Conservation (phyloP, 805 yeast species). For the Candida tibetensis region DNA sequence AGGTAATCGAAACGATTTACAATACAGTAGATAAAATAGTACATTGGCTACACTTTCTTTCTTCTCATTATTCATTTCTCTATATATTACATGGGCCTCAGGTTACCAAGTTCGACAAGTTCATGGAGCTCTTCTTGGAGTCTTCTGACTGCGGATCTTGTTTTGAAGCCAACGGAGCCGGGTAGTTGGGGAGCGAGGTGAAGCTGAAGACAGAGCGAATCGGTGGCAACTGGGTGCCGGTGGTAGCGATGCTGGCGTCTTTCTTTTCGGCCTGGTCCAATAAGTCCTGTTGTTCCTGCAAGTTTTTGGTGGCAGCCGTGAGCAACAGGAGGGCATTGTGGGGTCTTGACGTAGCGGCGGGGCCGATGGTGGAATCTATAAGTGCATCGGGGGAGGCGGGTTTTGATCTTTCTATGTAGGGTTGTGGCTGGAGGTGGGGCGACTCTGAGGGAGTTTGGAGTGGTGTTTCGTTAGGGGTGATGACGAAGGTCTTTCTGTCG, state of each 20-base stretch:
- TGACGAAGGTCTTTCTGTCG: slow-evolving; percentile 7
- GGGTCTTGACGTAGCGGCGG: no score
- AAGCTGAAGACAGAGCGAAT: slow-evolving; percentile 38
- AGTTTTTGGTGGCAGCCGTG: slow-evolving; percentile 21
- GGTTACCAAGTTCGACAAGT: slow-evolving; percentile 8
- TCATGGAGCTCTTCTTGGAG: slow-evolving; percentile 5
- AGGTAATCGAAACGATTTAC: no score
- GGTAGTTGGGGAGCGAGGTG: slow-evolving; percentile 8
- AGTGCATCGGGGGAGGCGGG: slow-evolving; percentile 1
- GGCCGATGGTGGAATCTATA: slow-evolving; percentile 10
- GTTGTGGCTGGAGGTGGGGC: slow-evolving; percentile 40
- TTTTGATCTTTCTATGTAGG: not conserved
- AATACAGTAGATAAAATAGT: no score
- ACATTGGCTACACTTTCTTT: no score
- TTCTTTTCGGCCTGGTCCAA: slow-evolving; percentile 9
- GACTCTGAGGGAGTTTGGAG: slow-evolving; percentile 49
- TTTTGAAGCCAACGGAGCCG: slow-evolving; percentile 5
- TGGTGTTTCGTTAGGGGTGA: slow-evolving; percentile 46
- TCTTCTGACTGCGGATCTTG: no score
- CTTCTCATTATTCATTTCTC: not conserved
- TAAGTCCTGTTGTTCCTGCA: slow-evolving; percentile 22
- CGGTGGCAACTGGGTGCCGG: slow-evolving; percentile 42
- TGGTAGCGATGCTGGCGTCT: slow-evolving; percentile 33
- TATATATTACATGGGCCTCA: not conserved
- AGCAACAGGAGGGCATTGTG: slow-evolving; percentile 23